A percentile compares a stretch with the other conserved stretches of the same genome.
Conservation (phyloP, 2,329 filamentous ascomycete species). For the Neopestalotiopsis sp. region DNA sequence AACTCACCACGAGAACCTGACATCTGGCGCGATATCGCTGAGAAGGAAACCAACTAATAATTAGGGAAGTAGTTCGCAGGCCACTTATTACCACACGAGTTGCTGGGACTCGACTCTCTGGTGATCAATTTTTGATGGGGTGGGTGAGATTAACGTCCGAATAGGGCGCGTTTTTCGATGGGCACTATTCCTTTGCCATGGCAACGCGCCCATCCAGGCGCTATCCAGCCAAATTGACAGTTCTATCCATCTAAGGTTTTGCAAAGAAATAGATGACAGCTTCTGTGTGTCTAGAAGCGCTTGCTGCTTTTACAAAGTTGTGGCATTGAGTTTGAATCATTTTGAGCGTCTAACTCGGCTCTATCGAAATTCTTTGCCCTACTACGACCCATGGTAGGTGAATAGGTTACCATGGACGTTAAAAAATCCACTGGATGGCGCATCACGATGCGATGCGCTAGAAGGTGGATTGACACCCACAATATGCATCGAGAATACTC, state of each 20-base stretch:
- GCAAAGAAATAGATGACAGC: too few relatives aligned
- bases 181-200: not conserved
- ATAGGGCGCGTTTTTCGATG: not conserved
- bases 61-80: not conserved
- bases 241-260: not conserved
- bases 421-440: not conserved
- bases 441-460: not conserved
- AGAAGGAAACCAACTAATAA: not conserved
- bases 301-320: not conserved
- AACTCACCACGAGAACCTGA: not conserved
- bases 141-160: not conserved
- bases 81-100: not conserved
- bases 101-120: not conserved
- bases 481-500: not conserved
- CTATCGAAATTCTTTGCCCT: not conserved
- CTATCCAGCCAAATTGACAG: not conserved
- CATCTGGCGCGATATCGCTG: not conserved
- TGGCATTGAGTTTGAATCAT: not conserved
- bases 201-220: not conserved
- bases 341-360: not conserved
- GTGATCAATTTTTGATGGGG: not conserved
- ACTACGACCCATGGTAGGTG: not conserved
- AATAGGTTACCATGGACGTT: not conserved
- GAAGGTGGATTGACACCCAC: not conserved
- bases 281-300: not conserved